Base-by-base conservation (phyloP, 2,329 filamentous ascomycete species). In the Trichoderma arundinaceum region DNA sequence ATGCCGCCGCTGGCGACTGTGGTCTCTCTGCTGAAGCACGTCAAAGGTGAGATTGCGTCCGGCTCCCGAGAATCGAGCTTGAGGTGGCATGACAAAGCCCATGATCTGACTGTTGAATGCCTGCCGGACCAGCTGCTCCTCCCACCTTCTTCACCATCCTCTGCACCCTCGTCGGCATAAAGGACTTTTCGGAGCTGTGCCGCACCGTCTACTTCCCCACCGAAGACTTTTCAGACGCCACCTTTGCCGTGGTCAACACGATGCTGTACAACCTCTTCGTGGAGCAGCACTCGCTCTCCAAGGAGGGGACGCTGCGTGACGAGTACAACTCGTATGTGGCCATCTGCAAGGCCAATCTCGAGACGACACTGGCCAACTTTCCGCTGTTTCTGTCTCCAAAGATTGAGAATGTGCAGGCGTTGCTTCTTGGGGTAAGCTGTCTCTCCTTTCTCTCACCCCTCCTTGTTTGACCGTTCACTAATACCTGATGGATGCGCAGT, bases 321-420 rank as follows among this genome's bases (percentile, higher is more conserved):
- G 74, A 80, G 63, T 79, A 80, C 54, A 74, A 76, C 43, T 70
- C 73, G 4, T 78, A 79, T 59, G 74, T 78, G 53, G 72, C 76
- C 43, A 73, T 80, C 66, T 83, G 81, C 66, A 79, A 80, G 48
- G 76, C 78, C 61, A 85, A 85, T 65, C 72, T 85, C 19, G 83
- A 85, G 71, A 84, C 82, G 10, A 79, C 79, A 4, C 73, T 85
- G 1, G 78, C 80, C 33, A 81, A 83, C 69, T 77, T 88, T 64
- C 83, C 83, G 12, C 76, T 90, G 28, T 80, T 89, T 68, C 77
- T 88, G 71, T 83, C 86, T 1, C 80, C 85, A 28, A 84, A 78
- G 35, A 74, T 81, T 43, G 77, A 84, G 68, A 88, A 83, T 49
- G 81, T 89, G 22, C 82, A 87, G 68, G 85, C 87, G 9, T 77